phyloP scores from a whole-genome alignment of 2,329 filamentous ascomycete species.

The Xylaria sp. region DNA sequence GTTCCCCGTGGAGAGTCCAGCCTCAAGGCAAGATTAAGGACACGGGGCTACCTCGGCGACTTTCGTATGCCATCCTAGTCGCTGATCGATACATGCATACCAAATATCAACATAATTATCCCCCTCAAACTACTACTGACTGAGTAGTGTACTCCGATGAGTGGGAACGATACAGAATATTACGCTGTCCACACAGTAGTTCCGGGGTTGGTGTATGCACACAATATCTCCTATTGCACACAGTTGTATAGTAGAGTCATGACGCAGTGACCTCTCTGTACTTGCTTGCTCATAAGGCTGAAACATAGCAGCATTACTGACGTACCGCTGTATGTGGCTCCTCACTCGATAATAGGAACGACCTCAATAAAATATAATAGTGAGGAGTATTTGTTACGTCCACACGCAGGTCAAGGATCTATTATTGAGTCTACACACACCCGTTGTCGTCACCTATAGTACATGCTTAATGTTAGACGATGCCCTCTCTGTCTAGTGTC shows the following conservation, averaged over 20 bases:
- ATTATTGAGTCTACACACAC: too few relatives aligned
- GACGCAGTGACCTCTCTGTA: too few relatives aligned
- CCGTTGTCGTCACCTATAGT: too few relatives aligned
- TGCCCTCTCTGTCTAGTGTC: background rate
- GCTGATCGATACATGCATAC: slow-evolving; percentile 34
- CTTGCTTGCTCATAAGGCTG: background rate
- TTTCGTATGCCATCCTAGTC: slow-evolving; percentile 41
- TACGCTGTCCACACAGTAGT: background rate
- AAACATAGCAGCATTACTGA: background rate
- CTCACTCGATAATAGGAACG: too few relatives aligned
- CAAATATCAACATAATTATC: slow-evolving; percentile 22
- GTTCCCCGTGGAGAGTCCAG: slow-evolving; percentile 34
- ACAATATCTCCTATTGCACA: background rate
- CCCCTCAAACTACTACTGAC: too few relatives aligned
- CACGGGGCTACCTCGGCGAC: slow-evolving; percentile 38
- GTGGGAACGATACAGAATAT: background rate
- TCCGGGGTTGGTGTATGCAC: background rate
- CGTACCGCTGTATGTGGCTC: background rate
- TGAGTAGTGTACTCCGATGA: background rate
- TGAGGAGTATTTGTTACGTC: too few relatives aligned
- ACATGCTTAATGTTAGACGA: too few relatives aligned
- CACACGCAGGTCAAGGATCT: too few relatives aligned
- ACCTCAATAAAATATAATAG: too few relatives aligned
- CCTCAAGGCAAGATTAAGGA: slow-evolving; percentile 32
- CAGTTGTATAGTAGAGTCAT: background rate